Evolutionary conservation across 352 stramenopile genomes (phyloP).

Genomic region (Elongisporangium senticosum): DNA sequence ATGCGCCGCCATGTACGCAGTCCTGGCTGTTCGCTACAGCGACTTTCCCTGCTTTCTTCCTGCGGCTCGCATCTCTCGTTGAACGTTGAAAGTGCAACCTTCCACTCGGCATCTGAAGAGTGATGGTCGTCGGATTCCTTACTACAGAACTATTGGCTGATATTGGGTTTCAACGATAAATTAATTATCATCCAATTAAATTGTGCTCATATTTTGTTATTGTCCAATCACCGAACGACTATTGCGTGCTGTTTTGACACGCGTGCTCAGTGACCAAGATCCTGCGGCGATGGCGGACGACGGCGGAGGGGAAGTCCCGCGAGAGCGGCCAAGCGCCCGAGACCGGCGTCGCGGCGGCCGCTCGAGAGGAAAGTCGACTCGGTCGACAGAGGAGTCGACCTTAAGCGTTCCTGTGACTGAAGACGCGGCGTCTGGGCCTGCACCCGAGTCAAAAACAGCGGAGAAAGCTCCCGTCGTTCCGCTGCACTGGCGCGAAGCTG

Average conservation of each 20-base stretch:
- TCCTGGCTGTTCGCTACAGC: background rate
- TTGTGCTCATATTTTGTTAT: background rate
- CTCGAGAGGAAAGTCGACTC: background rate
- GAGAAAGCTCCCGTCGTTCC: conserved; percentile 4
- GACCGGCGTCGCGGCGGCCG: background rate
- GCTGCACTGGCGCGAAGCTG: conserved; percentile 24
- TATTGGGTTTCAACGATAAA: background rate
- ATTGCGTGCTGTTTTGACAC: background rate
- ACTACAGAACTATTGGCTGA: background rate
- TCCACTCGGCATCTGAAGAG: background rate
- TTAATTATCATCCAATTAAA: background rate
- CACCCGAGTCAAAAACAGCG: background rate
- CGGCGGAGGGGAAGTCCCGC: background rate
- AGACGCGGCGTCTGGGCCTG: background rate
- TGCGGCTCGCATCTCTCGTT: too few species aligned
- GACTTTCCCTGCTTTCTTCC: background rate
- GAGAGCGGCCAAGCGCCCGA: background rate
- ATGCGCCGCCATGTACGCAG: background rate
- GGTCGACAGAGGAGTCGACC: background rate
- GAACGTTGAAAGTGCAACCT: background rate
- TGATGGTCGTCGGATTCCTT: background rate
- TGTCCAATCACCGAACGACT: background rate
- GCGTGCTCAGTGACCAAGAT: background rate
- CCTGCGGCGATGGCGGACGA: background rate
- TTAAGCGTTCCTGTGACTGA: background rate